Evolutionary conservation across 1,284 basidiomycete genomes (phyloP).

Genomic region (Pisolithus thermaeus): DNA sequence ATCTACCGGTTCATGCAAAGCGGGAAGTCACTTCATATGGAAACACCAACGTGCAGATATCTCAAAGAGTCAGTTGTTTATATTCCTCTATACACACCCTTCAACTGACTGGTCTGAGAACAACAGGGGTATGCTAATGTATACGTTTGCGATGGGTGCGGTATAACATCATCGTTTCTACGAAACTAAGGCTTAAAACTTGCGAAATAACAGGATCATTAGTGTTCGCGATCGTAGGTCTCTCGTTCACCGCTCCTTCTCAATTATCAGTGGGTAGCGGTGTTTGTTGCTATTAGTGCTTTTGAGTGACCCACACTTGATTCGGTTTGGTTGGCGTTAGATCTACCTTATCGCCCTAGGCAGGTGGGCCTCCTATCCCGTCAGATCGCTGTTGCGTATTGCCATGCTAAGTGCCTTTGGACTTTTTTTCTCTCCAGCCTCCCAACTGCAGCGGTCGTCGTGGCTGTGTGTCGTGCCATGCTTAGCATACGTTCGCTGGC

Average conservation of each 20-base stretch:
- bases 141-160: slow-evolving; percentile 8
- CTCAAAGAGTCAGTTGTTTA: slow-evolving; percentile 5
- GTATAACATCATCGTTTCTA: background rate
- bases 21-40: background rate
- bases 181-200: background rate
- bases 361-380: background rate
- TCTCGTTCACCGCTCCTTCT: background rate
- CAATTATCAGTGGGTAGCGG: slow-evolving; percentile 1
- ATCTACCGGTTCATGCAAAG: slow-evolving; percentile 5
- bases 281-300: background rate
- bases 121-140: slow-evolving; percentile 7
- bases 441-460: background rate
- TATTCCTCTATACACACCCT: background rate
- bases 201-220: slow-evolving; percentile 2
- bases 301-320: background rate
- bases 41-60: slow-evolving; percentile 4
- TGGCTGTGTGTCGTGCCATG: slow-evolving; percentile 9
- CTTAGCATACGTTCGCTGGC: slow-evolving; percentile 9
- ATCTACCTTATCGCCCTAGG: background rate
- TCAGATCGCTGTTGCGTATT: background rate
- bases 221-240: slow-evolving; percentile 2
- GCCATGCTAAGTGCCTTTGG: background rate
- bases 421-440: background rate
- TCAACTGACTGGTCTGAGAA: background rate
- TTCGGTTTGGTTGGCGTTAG: background rate